These are phyloP conservation scores for Candida railenensis DNA, from an alignment of 805 yeast species.

Conservation along the genomic window DNA sequence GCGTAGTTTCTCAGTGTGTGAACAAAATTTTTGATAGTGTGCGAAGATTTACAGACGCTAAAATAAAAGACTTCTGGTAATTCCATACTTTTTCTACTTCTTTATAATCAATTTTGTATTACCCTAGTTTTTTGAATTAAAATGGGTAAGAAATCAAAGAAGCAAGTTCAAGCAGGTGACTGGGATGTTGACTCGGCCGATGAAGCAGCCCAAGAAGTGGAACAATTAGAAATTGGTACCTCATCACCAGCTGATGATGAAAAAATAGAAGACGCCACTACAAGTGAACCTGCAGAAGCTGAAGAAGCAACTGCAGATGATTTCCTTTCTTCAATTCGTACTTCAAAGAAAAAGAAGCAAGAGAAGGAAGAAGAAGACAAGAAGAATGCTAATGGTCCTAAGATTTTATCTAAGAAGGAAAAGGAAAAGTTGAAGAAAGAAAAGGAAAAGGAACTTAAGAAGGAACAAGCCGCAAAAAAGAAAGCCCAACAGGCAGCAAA, in stretches of 20 bases:
- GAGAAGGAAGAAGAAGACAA: constrained; percentile 64
- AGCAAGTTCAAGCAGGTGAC: constrained; percentile 59
- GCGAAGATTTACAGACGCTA: not conserved
- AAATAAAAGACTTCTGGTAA: not conserved
- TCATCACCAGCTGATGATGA: constrained; percentile 24
- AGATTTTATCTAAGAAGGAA: constrained; percentile 87
- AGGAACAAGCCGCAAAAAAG: constrained; percentile 84
- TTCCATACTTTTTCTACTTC: not conserved
- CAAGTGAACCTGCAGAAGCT: constrained; percentile 15
- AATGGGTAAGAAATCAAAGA: constrained; percentile 62
- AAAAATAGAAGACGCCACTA: constrained; percentile 44
- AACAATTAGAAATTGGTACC: constrained; percentile 30
- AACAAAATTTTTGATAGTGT: not conserved
- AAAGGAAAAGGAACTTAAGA: constrained; percentile 85
- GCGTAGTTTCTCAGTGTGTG: no score
- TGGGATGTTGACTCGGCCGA: constrained; percentile 70
- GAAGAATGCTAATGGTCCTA: constrained; percentile 59
- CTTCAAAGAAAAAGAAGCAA: constrained; percentile 74
- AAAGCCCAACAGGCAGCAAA: constrained; percentile 66
- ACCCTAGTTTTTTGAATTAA: constrained; percentile 8
- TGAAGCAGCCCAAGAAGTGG: constrained; percentile 29
- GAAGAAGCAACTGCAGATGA: constrained; percentile 39
- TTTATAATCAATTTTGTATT: not conserved
- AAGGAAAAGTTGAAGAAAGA: constrained; percentile 95
- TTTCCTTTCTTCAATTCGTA: constrained; percentile 80